Percentiles rank a stretch among this genome's conserved stretches.
Evolutionary conservation across 2,329 filamentous ascomycete species (phyloP).

Genomic region (Stachybotrys chartarum): DNA sequence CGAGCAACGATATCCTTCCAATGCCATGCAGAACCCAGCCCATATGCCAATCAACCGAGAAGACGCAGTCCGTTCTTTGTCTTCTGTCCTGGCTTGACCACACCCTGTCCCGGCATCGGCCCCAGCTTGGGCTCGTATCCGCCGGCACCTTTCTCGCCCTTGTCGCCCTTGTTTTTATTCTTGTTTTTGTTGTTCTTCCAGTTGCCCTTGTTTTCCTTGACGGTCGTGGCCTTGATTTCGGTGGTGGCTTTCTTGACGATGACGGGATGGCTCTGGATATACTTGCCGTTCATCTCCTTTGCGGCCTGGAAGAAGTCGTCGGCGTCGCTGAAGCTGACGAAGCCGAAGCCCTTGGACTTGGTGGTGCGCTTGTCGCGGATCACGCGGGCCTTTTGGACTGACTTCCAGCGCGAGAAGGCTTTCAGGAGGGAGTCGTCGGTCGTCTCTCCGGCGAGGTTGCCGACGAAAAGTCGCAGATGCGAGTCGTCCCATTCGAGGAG

Average conservation of each 20-base stretch:
- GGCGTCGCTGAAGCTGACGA: slow-evolving; percentile 90
- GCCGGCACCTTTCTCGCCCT: slow-evolving; percentile 12
- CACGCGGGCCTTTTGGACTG: slow-evolving; percentile 86
- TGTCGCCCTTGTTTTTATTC: slow-evolving; percentile 23
- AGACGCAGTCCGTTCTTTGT: slow-evolving; percentile 59
- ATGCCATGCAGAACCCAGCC: not conserved
- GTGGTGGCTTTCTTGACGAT: slow-evolving; percentile 82
- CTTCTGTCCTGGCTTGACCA: slow-evolving; percentile 57
- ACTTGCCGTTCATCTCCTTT: slow-evolving; percentile 98
- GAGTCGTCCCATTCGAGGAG: slow-evolving; percentile 94
- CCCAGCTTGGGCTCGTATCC: slow-evolving; percentile 46
- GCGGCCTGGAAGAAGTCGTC: slow-evolving; percentile 96
- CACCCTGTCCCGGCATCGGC: slow-evolving; percentile 40
- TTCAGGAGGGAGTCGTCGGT: slow-evolving; percentile 94
- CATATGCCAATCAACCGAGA: slow-evolving; percentile 38
- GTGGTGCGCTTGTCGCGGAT: slow-evolving; percentile 92
- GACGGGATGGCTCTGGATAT: slow-evolving; percentile 95
- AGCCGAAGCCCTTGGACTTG: slow-evolving; percentile 94
- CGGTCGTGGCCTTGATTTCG: slow-evolving; percentile 74
- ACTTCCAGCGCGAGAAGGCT: slow-evolving; percentile 82
- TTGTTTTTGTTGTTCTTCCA: slow-evolving; percentile 29
- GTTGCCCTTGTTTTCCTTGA: slow-evolving; percentile 49
- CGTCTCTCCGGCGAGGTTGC: slow-evolving; percentile 93
- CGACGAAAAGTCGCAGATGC: slow-evolving; percentile 91
- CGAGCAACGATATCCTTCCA: no score